Evolutionary conservation across 257 asterid species (phyloP).

Genomic region (Nicotiana attenuata): DNA sequence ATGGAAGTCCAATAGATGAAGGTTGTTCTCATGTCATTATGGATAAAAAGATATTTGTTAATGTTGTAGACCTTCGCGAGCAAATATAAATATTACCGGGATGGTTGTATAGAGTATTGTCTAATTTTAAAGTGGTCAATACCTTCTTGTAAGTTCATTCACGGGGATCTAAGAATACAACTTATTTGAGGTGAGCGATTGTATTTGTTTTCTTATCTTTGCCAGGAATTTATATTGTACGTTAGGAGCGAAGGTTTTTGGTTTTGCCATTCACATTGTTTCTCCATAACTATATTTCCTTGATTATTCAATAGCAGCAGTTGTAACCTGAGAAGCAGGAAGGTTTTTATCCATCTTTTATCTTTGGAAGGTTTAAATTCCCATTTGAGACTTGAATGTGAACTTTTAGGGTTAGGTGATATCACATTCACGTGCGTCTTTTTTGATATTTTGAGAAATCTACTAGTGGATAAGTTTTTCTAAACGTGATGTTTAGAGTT

Average conservation of each 20-base stretch:
- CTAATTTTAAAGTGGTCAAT: too few species aligned
- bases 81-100: background rate
- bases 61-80: conserved; percentile 78
- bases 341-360: too few species aligned
- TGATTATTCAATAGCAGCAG: background rate
- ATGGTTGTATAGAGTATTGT: background rate
- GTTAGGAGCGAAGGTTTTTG: background rate
- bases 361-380: too few species aligned
- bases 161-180: conserved; percentile 18
- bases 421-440: too few species aligned
- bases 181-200: background rate
- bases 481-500: too few species aligned
- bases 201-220: background rate
- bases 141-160: conserved; percentile 19
- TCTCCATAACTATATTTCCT: background rate
- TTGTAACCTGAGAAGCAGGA: background rate
- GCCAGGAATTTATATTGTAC: background rate
- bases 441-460: too few species aligned
- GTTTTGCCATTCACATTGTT: background rate
- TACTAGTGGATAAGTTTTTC: too few species aligned
- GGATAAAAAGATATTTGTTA: conserved; percentile 59
- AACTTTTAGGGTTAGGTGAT: too few species aligned
- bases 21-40: conserved; percentile 85
- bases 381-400: too few species aligned
- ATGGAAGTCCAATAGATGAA: conserved; percentile 81